These are phyloP conservation scores for Scedosporium apiospermum DNA, from an alignment of 2,329 filamentous ascomycete genomes.

Conservation along the genomic window DNA sequence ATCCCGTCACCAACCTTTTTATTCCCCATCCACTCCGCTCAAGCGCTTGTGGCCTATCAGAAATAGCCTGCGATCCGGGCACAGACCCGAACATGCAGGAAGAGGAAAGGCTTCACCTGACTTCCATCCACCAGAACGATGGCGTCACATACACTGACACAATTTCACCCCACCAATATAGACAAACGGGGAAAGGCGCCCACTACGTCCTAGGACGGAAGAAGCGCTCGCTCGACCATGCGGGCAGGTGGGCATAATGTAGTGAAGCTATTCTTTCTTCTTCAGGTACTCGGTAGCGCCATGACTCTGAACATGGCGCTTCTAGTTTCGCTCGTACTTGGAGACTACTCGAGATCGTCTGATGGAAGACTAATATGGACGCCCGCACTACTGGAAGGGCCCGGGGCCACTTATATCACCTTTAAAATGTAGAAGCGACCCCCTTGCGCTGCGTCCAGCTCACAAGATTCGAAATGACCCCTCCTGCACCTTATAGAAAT, in stretches of 20 bases:
- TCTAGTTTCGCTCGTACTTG: not conserved
- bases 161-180: not conserved
- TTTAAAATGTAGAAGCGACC: not conserved
- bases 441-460: not conserved
- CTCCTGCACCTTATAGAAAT: not conserved
- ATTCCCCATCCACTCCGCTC: not conserved
- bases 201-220: not conserved
- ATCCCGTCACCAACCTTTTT: not conserved
- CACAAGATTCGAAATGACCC: not conserved
- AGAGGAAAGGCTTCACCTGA: conserved; percentile 1
- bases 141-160: not conserved
- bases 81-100: not conserved
- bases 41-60: not conserved
- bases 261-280: not conserved
- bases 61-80: not conserved
- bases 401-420: not conserved
- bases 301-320: not conserved
- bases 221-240: not conserved
- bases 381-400: not conserved
- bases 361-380: not conserved
- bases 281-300: not conserved
- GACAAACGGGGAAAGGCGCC: not conserved
- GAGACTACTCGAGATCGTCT: not conserved
- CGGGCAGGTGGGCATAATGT: not conserved
- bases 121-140: not conserved